Conservation (phyloP, 768 basidiomycete species). For the Termitomyces sp. region DNA sequence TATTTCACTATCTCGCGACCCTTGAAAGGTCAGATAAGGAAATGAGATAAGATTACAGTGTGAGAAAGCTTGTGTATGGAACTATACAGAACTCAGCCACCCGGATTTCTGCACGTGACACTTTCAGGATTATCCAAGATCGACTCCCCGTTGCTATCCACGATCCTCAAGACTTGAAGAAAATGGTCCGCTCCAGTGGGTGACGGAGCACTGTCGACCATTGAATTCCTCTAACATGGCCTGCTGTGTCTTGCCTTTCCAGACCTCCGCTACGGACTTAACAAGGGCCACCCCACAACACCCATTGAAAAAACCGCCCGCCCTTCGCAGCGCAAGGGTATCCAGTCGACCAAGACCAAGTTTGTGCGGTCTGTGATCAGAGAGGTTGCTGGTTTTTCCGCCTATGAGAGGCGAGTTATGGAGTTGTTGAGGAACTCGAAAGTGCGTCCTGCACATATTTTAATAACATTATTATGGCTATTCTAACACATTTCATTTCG, state of each 20-base stretch:
- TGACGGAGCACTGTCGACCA: constrained; percentile 9
- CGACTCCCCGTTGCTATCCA: constrained; percentile 23
- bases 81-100: constrained; percentile 62
- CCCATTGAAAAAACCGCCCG: constrained; percentile 66
- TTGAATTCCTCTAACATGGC: constrained; percentile 1
- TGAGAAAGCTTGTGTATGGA: constrained; percentile 19
- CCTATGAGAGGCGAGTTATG: constrained; percentile 97
- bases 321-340: constrained; percentile 91
- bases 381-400: constrained; percentile 96
- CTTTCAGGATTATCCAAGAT: constrained; percentile 15
- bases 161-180: constrained; percentile 50
- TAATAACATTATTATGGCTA: background rate
- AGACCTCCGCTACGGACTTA: constrained; percentile 84
- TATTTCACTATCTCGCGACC: background rate
- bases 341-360: constrained; percentile 82
- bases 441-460: constrained; percentile 39
- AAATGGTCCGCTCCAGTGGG: constrained; percentile 80
- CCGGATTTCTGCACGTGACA: constrained; percentile 27
- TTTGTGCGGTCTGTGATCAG: constrained; percentile 92
- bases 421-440: constrained; percentile 98
- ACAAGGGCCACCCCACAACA: constrained; percentile 88
- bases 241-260: constrained; percentile 2
- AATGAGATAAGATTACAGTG: constrained; percentile 8
- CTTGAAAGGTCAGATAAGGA: background rate
- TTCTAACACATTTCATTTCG: background rate